phyloP scores from a whole-genome alignment of 192 early-diverging fungal species.

The Backusella luteola region DNA sequence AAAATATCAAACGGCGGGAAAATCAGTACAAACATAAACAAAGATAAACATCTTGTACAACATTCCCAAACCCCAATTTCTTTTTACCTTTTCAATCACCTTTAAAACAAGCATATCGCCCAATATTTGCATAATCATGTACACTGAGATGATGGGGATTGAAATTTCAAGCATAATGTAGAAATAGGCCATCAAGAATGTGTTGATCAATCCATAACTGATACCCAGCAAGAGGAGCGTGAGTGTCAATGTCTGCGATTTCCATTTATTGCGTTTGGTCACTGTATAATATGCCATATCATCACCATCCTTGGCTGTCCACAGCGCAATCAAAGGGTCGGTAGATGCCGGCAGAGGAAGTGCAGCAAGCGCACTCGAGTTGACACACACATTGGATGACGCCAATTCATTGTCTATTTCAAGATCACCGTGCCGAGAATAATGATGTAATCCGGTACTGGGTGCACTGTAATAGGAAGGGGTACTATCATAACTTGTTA shows the following conservation, averaged over 20 bases:
- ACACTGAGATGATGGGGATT: background rate
- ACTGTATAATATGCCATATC: background rate
- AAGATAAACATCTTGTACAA: background rate
- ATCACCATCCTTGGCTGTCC: background rate
- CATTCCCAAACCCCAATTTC: background rate
- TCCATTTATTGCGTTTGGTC: background rate
- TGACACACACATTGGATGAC: background rate
- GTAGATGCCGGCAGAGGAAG: background rate
- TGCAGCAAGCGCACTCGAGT: constrained; percentile 7
- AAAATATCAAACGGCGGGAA: background rate
- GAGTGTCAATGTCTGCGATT: background rate
- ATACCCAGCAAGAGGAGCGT: constrained; percentile 1
- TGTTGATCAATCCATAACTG: background rate
- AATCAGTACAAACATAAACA: background rate
- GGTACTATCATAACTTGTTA: constrained; percentile 6
- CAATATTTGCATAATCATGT: background rate
- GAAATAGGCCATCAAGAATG: background rate
- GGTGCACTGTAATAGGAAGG: background rate
- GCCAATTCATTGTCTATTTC: background rate
- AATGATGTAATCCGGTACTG: constrained; percentile 1
- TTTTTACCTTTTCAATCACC: constrained; percentile 10
- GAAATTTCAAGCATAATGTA: background rate
- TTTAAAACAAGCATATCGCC: background rate
- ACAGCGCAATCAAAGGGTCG: constrained; percentile 7
- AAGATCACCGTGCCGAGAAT: background rate